Base-by-base conservation (phyloP, 495 filamentous ascomycete genomes). In the Schizothecium vesticola region DNA sequence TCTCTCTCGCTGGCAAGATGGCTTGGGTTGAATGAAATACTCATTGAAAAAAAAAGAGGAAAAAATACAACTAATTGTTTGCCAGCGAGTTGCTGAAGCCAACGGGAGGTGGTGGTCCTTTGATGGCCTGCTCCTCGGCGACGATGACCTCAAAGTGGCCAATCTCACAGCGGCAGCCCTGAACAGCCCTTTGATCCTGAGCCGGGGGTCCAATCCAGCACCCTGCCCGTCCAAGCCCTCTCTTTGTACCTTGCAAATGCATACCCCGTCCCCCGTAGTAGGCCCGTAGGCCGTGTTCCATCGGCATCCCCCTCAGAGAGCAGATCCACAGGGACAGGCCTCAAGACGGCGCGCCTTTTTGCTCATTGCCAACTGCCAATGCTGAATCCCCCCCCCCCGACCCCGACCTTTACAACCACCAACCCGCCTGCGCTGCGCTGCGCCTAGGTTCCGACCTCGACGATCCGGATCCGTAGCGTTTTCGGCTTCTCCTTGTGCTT, bases 41-140 rank as follows among this genome's bases (percentile, higher is more conserved):
- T 13, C 13, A 43, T 43, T 43, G 33, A 43, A 16, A 2, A 23
- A 23, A 58, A 58, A 58, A 19, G 13, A 6, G 13, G 19, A 10
- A 25, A 10, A 22, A 59, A 23, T 8, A 25, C 57, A 26, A 16
- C 5, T 4, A 5, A 28, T 31, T 28, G 59, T 61, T 61, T 61
- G 59, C 22, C 22, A n/a, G 6, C 57, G 33, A 26, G 59, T 26
- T 26, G 23, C 25, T 61, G 22, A 61, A 61, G 26, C 25, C 28
- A n/a, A 31, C 16, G 25, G 58, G 59, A 61, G 85, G 73, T 81
- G 80, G 58, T 84, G 87, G 69, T 86, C 90, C 72, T 69, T 76
- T 57, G 74, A 63, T 75, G 19, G 3, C 36, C 26, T 36, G 58
- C 22, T n/a, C 55, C 22, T 51, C 8, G 22, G 51, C 26, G 61